phyloP scores from a whole-genome alignment of 2,329 filamentous ascomycete genomes.

The Nemania bipapillata region DNA sequence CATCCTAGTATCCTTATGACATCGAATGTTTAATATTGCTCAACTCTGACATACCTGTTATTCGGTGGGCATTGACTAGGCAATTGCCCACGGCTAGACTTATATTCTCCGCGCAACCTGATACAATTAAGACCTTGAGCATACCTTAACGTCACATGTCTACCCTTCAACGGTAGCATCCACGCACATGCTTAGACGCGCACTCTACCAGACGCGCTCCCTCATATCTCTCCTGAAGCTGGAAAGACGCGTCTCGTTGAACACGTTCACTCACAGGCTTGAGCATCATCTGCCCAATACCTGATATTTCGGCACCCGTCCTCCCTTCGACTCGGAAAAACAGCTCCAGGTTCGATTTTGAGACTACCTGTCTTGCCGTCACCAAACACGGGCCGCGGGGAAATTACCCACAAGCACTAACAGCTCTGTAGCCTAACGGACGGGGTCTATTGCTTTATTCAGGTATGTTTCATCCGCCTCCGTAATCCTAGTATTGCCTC shows the following conservation, averaged over 20 bases:
- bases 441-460: not conserved
- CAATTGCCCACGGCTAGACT: constrained; percentile 37
- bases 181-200: constrained; percentile 37
- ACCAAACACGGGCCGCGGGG: not conserved
- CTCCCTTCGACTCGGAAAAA: not conserved
- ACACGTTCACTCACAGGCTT: constrained; percentile 5
- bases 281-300: constrained; percentile 4
- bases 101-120: constrained; percentile 29
- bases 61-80: constrained; percentile 34
- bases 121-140: constrained; percentile 15
- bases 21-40: constrained; percentile 50
- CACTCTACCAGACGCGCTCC: constrained; percentile 40
- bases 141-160: constrained; percentile 13
- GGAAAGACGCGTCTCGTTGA: constrained; percentile 12
- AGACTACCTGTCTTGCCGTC: not conserved
- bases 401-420: not conserved
- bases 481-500: not conserved
- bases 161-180: constrained; percentile 11
- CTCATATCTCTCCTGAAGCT: constrained; percentile 27
- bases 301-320: constrained; percentile 10
- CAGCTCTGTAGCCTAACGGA: not conserved
- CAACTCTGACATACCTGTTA: constrained; percentile 34
- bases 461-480: constrained; percentile 22
- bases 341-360: not conserved
- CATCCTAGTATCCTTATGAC: constrained; percentile 48